A percentile compares a stretch with the other conserved stretches of the same genome.
Conservation (phyloP, 2,329 filamentous ascomycete genomes). For the Fusarium sp. region DNA sequence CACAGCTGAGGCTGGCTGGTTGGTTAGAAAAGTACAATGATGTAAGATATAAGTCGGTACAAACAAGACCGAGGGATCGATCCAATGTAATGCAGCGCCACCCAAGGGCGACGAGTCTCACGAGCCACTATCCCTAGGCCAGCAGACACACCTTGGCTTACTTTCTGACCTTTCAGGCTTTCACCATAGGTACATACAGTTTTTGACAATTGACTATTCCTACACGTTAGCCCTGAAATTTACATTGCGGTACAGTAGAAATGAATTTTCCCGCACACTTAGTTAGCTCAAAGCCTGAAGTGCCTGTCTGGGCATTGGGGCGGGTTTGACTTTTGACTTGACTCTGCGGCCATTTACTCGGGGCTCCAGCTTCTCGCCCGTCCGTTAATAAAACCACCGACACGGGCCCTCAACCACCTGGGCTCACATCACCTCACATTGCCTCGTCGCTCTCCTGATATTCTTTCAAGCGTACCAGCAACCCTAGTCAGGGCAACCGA, state of each 20-base stretch:
- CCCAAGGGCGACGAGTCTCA: conserved; percentile 31
- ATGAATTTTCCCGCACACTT: conserved; percentile 7
- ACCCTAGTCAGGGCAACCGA: conserved; percentile 39
- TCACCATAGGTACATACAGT: conserved; percentile 2
- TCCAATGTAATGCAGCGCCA: conserved; percentile 30
- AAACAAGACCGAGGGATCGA: conserved; percentile 30
- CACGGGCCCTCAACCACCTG: conserved; percentile 38
- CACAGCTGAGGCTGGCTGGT: conserved; percentile 15
- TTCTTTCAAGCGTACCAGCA: conserved; percentile 24
- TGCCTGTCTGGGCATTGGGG: not conserved
- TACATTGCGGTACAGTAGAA: not conserved
- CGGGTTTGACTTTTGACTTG: not conserved
- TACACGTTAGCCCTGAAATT: conserved; percentile 7
- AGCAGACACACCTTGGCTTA: conserved; percentile 33
- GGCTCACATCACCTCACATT: conserved; percentile 44
- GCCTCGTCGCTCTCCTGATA: conserved; percentile 43
- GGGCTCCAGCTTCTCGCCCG: conserved; percentile 12
- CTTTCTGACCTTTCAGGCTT: conserved; percentile 11
- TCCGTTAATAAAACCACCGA: conserved; percentile 35
- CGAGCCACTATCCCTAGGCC: conserved; percentile 26
- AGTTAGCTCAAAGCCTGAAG: conserved; percentile 16
- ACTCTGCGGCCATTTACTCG: conserved; percentile 20
- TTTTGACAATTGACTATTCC: not conserved
- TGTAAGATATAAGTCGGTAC: conserved; percentile 42
- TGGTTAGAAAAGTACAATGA: conserved; percentile 36